Percentiles rank a stretch among this genome's conserved stretches.
These are phyloP conservation scores for Micractinium sp. DNA, from an alignment of 139 green algal species.

Conservation along the genomic window DNA sequence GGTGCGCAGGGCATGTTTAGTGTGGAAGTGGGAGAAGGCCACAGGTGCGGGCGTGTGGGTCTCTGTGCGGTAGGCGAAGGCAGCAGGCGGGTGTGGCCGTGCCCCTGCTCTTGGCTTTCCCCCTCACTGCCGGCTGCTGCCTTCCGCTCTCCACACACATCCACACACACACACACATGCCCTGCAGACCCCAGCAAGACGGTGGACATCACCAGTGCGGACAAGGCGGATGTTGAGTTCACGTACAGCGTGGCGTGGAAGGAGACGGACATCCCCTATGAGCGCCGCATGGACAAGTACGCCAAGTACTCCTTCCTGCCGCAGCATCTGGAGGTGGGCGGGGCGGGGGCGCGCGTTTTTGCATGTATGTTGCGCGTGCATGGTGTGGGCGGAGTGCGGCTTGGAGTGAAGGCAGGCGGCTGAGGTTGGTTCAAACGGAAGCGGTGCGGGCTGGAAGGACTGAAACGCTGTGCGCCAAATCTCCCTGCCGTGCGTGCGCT, in stretches of 20 bases:
- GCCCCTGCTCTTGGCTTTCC: too few species aligned
- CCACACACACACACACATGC: neutral
- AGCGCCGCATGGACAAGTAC: slow-evolving; percentile 93
- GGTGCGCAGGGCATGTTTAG: too few species aligned
- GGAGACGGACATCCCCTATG: slow-evolving; percentile 68
- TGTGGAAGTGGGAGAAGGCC: too few species aligned
- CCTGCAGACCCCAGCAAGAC: slow-evolving; percentile 60
- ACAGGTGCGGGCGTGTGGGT: too few species aligned
- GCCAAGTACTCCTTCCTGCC: slow-evolving; percentile 86
- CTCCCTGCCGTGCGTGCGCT: too few species aligned
- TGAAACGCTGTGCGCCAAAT: too few species aligned
- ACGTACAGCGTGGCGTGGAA: slow-evolving; percentile 91
- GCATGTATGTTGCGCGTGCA: too few species aligned
- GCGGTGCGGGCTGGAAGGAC: too few species aligned
- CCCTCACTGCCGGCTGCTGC: neutral
- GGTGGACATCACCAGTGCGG: slow-evolving; percentile 78
- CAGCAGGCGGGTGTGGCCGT: too few species aligned
- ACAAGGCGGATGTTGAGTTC: slow-evolving; percentile 67
- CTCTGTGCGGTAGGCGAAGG: too few species aligned
- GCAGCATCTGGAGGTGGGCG: slow-evolving; percentile 89
- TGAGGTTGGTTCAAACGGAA: neutral
- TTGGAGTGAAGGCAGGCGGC: too few species aligned
- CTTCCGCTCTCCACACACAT: neutral
- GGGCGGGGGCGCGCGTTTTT: neutral
- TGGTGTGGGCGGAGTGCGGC: neutral